A percentile compares a stretch with the other conserved stretches of the same genome.
Conservation (phyloP, 139 green algal genomes). For the Tetraselmis striata region DNA sequence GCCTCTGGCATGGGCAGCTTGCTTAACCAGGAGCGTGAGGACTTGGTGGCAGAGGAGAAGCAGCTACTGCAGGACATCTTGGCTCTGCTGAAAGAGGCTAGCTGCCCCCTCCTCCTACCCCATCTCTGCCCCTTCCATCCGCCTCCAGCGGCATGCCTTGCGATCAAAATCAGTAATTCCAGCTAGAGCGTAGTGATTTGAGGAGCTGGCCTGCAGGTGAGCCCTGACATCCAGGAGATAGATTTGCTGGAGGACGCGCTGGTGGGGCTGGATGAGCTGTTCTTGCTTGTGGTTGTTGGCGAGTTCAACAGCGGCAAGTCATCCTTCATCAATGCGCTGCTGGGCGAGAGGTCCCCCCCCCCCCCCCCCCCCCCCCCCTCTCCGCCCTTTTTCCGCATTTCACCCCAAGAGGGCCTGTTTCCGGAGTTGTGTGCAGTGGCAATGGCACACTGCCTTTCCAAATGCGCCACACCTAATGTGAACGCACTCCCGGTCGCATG, state of each 20-base stretch:
- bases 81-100: conserved; percentile 10
- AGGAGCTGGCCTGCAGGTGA: neutral
- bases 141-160: too few relatives aligned
- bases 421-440: too few relatives aligned
- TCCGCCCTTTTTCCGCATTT: too few relatives aligned
- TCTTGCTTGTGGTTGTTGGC: conserved; percentile 93
- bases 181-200: too few relatives aligned
- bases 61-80: conserved; percentile 5
- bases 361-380: too few relatives aligned
- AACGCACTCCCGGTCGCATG: too few relatives aligned
- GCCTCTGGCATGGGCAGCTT: neutral
- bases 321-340: conserved; percentile 87
- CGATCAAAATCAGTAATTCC: too few relatives aligned
- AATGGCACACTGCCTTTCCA: too few relatives aligned
- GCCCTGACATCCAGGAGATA: conserved; percentile 31
- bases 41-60: conserved; percentile 16
- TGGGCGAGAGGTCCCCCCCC: conserved; percentile 39
- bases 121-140: too few relatives aligned
- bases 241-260: conserved; percentile 47
- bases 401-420: too few relatives aligned
- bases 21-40: neutral
- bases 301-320: conserved; percentile 94
- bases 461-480: too few relatives aligned
- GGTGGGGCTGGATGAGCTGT: conserved; percentile 82
- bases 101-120: too few relatives aligned